These are phyloP conservation scores for Ceratocystiopsis brevicomis DNA, from an alignment of 2,329 filamentous ascomycete genomes.

Conservation along the genomic window DNA sequence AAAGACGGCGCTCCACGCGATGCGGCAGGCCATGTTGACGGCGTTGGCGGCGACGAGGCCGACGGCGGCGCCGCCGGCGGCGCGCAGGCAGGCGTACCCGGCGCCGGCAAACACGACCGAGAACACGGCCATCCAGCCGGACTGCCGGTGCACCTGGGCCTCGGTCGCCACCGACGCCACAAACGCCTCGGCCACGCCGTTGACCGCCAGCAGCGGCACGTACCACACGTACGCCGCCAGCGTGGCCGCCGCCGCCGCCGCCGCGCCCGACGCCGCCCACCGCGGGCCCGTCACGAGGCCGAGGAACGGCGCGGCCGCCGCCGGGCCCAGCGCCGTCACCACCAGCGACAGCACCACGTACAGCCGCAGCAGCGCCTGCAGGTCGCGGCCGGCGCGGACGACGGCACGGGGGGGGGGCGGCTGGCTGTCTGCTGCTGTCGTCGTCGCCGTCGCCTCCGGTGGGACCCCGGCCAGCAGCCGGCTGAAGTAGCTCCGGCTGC, in stretches of 20 bases:
- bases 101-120: constrained; percentile 56
- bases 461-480: constrained; percentile 38
- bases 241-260: constrained; percentile 24
- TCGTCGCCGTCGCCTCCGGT: constrained; percentile 5
- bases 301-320: constrained; percentile 54
- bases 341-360: constrained; percentile 59
- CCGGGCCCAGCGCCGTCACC: constrained; percentile 52
- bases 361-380: constrained; percentile 45
- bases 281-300: constrained; percentile 54
- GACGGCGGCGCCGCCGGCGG: constrained; percentile 50
- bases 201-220: constrained; percentile 78
- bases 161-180: constrained; percentile 71
- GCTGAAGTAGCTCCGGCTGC: constrained; percentile 75
- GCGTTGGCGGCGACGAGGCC: constrained; percentile 76
- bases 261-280: constrained; percentile 49
- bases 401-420: too few species aligned
- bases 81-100: constrained; percentile 56
- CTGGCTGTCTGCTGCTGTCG: constrained; percentile 13
- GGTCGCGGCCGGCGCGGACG: constrained; percentile 28
- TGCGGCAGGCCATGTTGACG: constrained; percentile 76
- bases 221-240: constrained; percentile 77
- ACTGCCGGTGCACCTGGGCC: constrained; percentile 56
- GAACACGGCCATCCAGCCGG: constrained; percentile 67
- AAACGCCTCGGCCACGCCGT: constrained; percentile 83
- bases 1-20: constrained; percentile 61